phyloP scores from a whole-genome alignment of 768 basidiomycete genomes.

The Panaeolus cyanescens region DNA sequence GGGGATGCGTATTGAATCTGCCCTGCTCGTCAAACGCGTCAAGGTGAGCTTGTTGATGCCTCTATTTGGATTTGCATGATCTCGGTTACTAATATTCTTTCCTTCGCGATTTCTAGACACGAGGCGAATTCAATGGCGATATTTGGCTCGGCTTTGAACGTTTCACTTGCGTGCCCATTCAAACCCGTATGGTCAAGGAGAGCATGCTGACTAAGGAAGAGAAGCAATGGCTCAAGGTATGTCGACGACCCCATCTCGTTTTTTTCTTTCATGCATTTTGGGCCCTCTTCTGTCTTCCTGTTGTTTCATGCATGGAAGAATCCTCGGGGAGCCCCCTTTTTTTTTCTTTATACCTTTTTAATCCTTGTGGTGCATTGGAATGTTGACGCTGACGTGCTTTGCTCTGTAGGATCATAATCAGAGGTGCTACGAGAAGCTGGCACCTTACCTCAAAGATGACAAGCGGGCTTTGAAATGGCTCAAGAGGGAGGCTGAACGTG shows the following conservation, averaged over 20 bases:
- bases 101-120: conserved; percentile 49
- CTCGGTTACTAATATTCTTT: neutral
- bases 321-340: neutral
- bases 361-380: neutral
- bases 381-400: neutral
- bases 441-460: conserved; percentile 71
- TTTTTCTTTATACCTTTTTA: neutral
- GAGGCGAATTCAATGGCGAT: conserved; percentile 68
- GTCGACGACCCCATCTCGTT: conserved; percentile 17
- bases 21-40: conserved; percentile 69
- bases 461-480: conserved; percentile 83
- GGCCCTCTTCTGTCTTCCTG: neutral
- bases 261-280: neutral
- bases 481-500: conserved; percentile 71
- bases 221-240: conserved; percentile 80
- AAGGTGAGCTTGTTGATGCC: conserved; percentile 38
- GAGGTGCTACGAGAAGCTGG: conserved; percentile 63
- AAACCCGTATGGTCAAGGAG: conserved; percentile 86
- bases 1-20: conserved; percentile 93
- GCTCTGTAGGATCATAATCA: conserved; percentile 76
- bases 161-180: conserved; percentile 92
- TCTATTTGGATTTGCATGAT: conserved; percentile 8
- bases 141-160: conserved; percentile 92
- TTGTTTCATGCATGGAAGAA: neutral
- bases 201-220: conserved; percentile 84